A percentile compares a stretch with the other conserved stretches of the same genome.
Conservation (phyloP, 805 yeast genomes). For the Yarrowia yakushimensis region DNA sequence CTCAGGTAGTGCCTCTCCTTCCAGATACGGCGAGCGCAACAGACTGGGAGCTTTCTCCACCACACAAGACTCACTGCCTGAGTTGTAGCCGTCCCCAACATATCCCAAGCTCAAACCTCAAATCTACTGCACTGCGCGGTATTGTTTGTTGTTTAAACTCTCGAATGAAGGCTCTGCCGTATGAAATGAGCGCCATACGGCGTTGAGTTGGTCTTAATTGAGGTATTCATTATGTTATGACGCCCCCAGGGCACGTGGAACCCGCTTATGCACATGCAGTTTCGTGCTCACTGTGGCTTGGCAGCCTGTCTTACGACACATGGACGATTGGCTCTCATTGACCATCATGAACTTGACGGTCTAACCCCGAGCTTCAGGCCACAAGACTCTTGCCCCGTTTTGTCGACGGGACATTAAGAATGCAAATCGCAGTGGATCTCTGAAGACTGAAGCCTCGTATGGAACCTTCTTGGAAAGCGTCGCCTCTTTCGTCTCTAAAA, state of each 20-base stretch:
- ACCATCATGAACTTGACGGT: background rate
- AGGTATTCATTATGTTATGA: background rate
- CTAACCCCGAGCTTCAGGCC: background rate
- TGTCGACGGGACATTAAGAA: background rate
- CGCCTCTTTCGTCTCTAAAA: background rate
- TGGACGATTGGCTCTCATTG: background rate
- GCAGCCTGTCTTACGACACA: background rate
- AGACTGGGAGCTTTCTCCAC: too few species aligned
- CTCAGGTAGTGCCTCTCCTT: background rate
- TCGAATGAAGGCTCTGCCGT: background rate
- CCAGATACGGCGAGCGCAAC: background rate
- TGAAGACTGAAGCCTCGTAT: background rate
- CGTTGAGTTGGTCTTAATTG: background rate
- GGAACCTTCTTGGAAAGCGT: background rate
- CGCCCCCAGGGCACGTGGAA: background rate
- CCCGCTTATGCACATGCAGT: background rate
- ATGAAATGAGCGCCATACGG: background rate
- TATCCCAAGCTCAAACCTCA: background rate
- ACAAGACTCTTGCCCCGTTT: background rate
- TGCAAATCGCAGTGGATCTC: background rate
- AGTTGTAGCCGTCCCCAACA: background rate
- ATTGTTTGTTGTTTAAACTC: background rate
- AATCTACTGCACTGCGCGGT: background rate
- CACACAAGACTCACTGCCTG: too few species aligned
- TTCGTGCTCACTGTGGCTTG: constrained; percentile 4